phyloP scores from a whole-genome alignment of 2,329 filamentous ascomycete genomes.

The Helicocarpus griseus region DNA sequence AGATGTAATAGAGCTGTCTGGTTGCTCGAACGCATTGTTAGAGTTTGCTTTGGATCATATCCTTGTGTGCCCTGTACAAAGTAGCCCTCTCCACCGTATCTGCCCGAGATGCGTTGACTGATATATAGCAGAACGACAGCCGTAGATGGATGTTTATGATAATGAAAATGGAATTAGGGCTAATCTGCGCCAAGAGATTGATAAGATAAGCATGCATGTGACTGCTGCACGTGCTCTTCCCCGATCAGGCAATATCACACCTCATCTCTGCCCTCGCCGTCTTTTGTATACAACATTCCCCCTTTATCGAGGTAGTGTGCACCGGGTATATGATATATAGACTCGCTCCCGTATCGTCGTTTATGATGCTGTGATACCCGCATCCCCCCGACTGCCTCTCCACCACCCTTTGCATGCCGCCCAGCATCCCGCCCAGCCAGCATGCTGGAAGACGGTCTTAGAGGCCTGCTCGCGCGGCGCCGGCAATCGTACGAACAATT shows the following conservation, averaged over 20 bases:
- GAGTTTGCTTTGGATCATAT: too few species aligned
- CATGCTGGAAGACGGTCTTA: constrained; percentile 26
- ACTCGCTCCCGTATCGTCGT: background rate
- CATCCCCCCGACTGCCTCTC: too few species aligned
- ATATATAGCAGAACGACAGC: background rate
- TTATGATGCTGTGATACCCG: background rate
- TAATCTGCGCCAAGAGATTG: background rate
- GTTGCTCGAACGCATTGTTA: too few species aligned
- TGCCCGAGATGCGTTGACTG: background rate
- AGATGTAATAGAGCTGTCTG: too few species aligned
- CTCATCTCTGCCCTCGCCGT: background rate
- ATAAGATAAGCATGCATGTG: background rate
- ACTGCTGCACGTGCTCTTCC: background rate
- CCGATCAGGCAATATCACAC: background rate
- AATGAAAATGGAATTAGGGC: background rate
- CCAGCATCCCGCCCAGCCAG: background rate
- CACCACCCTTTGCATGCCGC: background rate
- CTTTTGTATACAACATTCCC: background rate
- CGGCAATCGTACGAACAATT: constrained; percentile 23
- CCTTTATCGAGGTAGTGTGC: background rate
- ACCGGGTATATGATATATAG: background rate
- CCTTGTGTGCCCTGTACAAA: too few species aligned
- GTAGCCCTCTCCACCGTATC: too few species aligned
- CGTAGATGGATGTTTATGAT: background rate
- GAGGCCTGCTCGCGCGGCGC: constrained; percentile 22